Evolutionary conservation across 2,329 filamentous ascomycete genomes (phyloP), one percentile per base, ranked within the genome.

Genomic region (Phialemoniopsis sp.): DNA sequence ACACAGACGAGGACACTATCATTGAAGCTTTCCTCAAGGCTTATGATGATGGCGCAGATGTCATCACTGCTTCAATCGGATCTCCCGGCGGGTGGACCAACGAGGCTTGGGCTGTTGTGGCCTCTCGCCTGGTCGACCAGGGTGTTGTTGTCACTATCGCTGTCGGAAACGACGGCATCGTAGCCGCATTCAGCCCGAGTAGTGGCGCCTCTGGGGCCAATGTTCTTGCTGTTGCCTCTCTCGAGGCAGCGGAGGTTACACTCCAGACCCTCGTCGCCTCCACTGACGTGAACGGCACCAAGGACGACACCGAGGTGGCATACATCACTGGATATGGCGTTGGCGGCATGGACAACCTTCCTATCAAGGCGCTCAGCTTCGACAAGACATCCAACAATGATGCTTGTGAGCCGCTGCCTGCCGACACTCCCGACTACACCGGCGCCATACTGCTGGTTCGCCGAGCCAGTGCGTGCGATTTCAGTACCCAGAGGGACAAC

Each of bases 401-500:
- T 19, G 36, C 36, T 13, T 38, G 36, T 19, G 32, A 30, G 29
- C 36, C 36, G 29, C 36, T 38, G 4, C 29, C 36, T 14, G 36
- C 21, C 29, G n/a, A 32, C 29, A 38, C 36, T 17, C 36, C 36
- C 14, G 59, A 68, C 46, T 52, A 73, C 9, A 59, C 62, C 7
- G 48, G 52, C 4, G 56, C 59, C 12, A 56, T 73, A n/a, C 63
- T 66, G 2, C 53, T 72, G 4, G 58, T 70, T 32, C 63, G 57
- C 16, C 58, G 55, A 21, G 63, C n/a, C n/a, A n/a, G n/a, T n/a
- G n/a, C n/a, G n/a, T n/a, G n/a, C n/a, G n/a, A n/a, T n/a, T 37
- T 34, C 14, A 16, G 15, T 16, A 15, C 9, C 32, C 12, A 34
- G 3, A 13, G 17, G 14, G 32, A 13, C 15, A 34, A 34, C 60